These are phyloP conservation scores for Thermothelomyces thermophilus DNA, from an alignment of 2,329 filamentous ascomycete species.

Conservation along the genomic window DNA sequence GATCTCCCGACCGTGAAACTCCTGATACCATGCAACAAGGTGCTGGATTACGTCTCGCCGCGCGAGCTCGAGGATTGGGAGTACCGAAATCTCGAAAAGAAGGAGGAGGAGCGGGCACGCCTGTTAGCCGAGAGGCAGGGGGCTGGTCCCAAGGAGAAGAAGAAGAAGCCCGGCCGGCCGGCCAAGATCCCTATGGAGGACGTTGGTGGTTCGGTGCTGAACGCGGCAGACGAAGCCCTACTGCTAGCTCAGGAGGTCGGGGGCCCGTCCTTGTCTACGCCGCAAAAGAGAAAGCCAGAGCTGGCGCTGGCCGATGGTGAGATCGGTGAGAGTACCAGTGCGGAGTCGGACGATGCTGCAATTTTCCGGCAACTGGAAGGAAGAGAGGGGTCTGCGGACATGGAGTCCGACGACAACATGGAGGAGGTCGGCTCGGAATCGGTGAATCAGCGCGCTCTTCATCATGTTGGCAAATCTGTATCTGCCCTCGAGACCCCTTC, in stretches of 20 bases:
- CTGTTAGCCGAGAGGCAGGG: conserved; percentile 8
- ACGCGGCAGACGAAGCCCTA: conserved; percentile 24
- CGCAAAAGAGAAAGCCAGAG: conserved; percentile 30
- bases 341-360: conserved; percentile 26
- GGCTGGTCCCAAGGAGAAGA: not conserved
- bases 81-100: conserved; percentile 36
- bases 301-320: conserved; percentile 25
- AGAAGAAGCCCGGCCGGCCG: conserved; percentile 13
- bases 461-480: no score
- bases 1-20: conserved; percentile 45
- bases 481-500: conserved; percentile 6
- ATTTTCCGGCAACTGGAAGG: conserved; percentile 28
- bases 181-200: conserved; percentile 12
- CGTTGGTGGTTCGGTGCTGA: conserved; percentile 8
- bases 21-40: conserved; percentile 39
- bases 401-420: conserved; percentile 5
- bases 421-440: conserved; percentile 13
- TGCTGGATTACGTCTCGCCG: conserved; percentile 54
- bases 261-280: conserved; percentile 36
- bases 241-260: conserved; percentile 27
- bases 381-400: conserved; percentile 6
- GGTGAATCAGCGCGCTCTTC: conserved; percentile 10
- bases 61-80: conserved; percentile 52
- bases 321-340: conserved; percentile 10
- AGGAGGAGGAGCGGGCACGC: conserved; percentile 33